Evolutionary conservation across 2,329 filamentous ascomycete genomes (phyloP).

Genomic region (Arthrobotrys sphaeroides): DNA sequence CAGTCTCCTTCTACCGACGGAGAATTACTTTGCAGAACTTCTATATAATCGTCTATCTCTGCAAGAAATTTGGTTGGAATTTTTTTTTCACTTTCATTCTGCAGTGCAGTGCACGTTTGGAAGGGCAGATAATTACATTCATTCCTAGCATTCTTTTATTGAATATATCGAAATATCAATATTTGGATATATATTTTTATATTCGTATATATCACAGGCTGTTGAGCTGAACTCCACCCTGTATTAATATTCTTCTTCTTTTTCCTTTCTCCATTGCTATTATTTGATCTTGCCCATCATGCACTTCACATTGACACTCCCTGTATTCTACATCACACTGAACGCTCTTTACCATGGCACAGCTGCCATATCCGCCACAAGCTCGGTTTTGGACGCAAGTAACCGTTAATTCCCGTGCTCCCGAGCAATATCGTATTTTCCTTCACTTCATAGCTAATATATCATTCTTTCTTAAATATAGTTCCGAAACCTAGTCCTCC

Average conservation of each 20-base stretch:
- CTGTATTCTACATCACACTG: slow-evolving; percentile 11
- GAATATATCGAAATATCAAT: neutral
- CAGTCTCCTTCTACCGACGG: slow-evolving; percentile 12
- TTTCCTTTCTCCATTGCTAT: neutral
- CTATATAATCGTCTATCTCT: neutral
- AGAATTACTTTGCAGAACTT: neutral
- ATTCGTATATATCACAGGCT: neutral
- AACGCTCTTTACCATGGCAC: slow-evolving; percentile 14
- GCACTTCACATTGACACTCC: slow-evolving; percentile 21
- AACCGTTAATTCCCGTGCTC: neutral
- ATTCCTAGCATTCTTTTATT: neutral
- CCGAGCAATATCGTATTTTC: neutral
- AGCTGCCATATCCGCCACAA: slow-evolving; percentile 18
- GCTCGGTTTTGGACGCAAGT: slow-evolving; percentile 41
- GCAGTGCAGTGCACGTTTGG: slow-evolving; percentile 15
- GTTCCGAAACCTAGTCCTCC: slow-evolving; percentile 43
- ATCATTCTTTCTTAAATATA: neutral
- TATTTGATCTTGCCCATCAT: slow-evolving; percentile 12
- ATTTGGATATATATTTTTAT: neutral
- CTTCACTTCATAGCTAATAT: neutral
- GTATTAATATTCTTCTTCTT: neutral
- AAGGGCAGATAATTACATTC: slow-evolving; percentile 2
- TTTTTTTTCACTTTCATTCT: slow-evolving; percentile 2
- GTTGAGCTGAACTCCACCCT: slow-evolving; percentile 16
- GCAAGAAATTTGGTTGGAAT: neutral